Evolutionary conservation across 148 eudicot species (phyloP), one percentile per base, ranked within the genome.

Genomic region (Agrostemma githago): DNA sequence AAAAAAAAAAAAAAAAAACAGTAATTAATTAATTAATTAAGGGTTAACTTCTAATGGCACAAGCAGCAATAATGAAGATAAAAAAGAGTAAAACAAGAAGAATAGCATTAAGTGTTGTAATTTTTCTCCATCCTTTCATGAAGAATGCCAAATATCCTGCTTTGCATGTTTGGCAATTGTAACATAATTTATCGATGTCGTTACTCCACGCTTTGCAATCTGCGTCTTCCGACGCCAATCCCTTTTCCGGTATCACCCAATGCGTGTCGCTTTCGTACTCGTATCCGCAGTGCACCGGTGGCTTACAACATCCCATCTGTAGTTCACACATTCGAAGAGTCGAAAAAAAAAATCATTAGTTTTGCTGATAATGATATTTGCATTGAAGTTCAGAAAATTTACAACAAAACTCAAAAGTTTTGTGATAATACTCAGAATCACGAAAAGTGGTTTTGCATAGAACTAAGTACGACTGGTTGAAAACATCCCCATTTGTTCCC

Each of bases 241-340:
- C 85, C 8, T 70, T 74, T 12, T 48, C 71, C 10, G 84, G 87
- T 2, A 68, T 20, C 8, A 14, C 14, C 87, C 87, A 84, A 6
- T 12, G 19, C 15, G 82, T 72, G 21, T 68, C 72, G 58, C 67
- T 77, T 60, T 79, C 38, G 16, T 66, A 79, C 74, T 57, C 76
- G 48, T 58, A 84, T 42, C 87, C 87, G 63, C 87, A 84, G 19
- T 72, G 61, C 4, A 20, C 34, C 1, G 81, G 83, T 21, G 87
- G 87, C 70, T 84, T 82, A 72, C 87, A 84, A 26, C 87, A 84
- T 58, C 81, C 85, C 19, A 57, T 17, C 87, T 84, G 77, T 26
- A 0, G 34, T 51, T 4, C 19, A 77, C 39, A 62, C 2, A 79
- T 5, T 2, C 20, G 8, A 72, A 39, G 1, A 26, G 15, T 38